Conservation (phyloP, 2,329 filamentous ascomycete genomes). For the Colletotrichum shisoi region DNA sequence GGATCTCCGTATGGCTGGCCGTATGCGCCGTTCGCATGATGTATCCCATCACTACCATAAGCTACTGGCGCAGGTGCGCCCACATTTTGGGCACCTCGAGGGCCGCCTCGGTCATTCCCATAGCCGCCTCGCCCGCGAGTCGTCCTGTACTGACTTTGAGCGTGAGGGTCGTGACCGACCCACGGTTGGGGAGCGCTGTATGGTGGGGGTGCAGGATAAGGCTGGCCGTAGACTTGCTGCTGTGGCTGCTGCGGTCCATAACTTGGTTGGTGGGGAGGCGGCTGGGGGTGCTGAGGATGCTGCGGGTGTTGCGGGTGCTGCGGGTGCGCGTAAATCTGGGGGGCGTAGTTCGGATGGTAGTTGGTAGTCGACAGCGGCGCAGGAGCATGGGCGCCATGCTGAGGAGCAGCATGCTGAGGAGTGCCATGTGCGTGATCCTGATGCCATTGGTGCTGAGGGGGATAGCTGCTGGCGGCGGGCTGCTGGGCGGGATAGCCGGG, state of each 20-base stretch:
- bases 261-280: conserved; percentile 53
- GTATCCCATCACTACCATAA: conserved; percentile 44
- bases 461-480: conserved; percentile 50
- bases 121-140: conserved; percentile 56
- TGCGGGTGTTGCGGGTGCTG: conserved; percentile 38
- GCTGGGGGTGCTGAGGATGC: conserved; percentile 43
- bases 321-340: conserved; percentile 59
- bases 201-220: conserved; percentile 50
- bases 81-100: conserved; percentile 47
- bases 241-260: conserved; percentile 54
- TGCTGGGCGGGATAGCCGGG: conserved; percentile 47
- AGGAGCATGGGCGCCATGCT: conserved; percentile 53
- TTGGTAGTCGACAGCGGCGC: conserved; percentile 61
- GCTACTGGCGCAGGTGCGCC: conserved; percentile 48
- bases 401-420: conserved; percentile 49
- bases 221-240: conserved; percentile 47
- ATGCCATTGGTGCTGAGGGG: conserved; percentile 53
- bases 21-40: conserved; percentile 50
- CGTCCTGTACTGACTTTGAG: conserved; percentile 50
- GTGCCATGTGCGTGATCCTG: conserved; percentile 50
- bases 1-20: conserved; percentile 54
- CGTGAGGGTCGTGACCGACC: conserved; percentile 48
- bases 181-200: conserved; percentile 47
- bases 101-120: conserved; percentile 54
- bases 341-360: conserved; percentile 67